Evolutionary conservation across 2,329 filamentous ascomycete species (phyloP), one percentile per base, ranked within the genome.

Genomic region (Helotiales sp.): DNA sequence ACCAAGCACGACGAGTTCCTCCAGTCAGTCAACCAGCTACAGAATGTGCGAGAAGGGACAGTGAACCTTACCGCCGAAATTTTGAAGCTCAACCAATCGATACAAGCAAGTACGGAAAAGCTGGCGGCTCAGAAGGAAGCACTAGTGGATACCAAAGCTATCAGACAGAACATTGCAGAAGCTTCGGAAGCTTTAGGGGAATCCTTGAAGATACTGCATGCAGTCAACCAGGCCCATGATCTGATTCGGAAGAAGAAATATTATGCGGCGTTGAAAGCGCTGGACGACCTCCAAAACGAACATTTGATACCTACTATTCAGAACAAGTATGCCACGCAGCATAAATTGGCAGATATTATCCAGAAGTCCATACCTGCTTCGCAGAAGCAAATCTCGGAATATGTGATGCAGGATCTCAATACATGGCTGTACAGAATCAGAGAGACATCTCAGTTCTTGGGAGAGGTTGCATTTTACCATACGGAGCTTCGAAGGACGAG

Each of bases 1-100:
- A 93, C 90, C 10, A 96, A 97, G 69, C 95, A 99, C 70, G 93
- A 98, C 70, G 95, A 97, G 69, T 99, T 99, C 70, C 88, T 98
- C 31, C 86, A 85, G 63, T 97, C 93, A 0, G 92, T 99, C 65
- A 96, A 95, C 69, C 91, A 96, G 70, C 83, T 99, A n/a, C 89
- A 98, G 66, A 84, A 86, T 58, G 92, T 98, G 52, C 88, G 93
- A 54, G 91, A 97, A 73, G 92, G 91, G 38, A 98, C 93, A 0
- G 91, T 96, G 38, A 81, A 84, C 46, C 78, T 99, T 69, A 98
- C 93, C 1, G 84, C 88, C 36, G 93, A 99, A 73, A 98, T 99
- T 58, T 78, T 99, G 62, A 85, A 91, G 66, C 81, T 99, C 57
- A 98, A 96, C 70, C 89, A 96, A 72, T 96, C 92, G 7, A 98